Conservation (phyloP, 371 early-diverging fungal species). For the Mortierella sp. region DNA sequence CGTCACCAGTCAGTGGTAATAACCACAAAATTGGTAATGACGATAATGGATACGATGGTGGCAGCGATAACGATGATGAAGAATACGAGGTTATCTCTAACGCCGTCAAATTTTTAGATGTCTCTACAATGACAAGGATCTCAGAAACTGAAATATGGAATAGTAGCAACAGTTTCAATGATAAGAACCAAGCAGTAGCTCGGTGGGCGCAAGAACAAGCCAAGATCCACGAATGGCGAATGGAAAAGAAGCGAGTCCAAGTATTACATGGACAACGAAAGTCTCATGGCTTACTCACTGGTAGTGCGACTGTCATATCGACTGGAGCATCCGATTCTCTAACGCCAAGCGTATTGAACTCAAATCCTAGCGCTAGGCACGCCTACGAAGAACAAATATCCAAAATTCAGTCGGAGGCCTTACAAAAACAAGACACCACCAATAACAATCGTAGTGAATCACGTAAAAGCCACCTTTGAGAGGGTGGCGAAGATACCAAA, state of each 20-base stretch:
- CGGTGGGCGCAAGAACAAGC: slow-evolving; percentile 35
- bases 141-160: neutral
- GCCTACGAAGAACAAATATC: neutral
- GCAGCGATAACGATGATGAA: neutral
- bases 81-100: neutral
- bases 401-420: no score
- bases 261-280: slow-evolving; percentile 3
- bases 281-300: neutral
- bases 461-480: no score
- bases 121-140: neutral
- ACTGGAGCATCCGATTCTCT: neutral
- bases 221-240: slow-evolving; percentile 22
- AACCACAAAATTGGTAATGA: neutral
- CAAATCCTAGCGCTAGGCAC: neutral
- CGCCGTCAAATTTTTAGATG: neutral
- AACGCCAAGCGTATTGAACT: neutral
- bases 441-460: no score
- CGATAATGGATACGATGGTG: neutral
- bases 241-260: slow-evolving; percentile 10
- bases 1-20: neutral
- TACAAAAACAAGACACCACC: no score
- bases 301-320: neutral
- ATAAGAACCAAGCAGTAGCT: neutral
- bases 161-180: neutral
- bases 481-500: no score